Evolutionary conservation across 306 rosid species (phyloP).

Genomic region (Rosa rugosa): DNA sequence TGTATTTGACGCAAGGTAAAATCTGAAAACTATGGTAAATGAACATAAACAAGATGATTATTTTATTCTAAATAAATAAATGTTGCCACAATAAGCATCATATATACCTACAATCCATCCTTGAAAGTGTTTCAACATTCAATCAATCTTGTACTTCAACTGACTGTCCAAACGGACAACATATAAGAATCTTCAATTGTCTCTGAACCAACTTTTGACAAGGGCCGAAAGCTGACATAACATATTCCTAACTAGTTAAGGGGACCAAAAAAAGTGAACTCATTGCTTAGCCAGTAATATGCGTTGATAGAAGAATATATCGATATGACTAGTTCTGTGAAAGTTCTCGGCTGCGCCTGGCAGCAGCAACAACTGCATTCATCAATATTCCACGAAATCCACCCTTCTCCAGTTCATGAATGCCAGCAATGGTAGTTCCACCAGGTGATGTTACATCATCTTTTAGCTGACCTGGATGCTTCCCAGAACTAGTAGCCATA

Average conservation of each 20-base stretch:
- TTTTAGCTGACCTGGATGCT: slow-evolving; percentile 88
- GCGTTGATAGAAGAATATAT: not conserved
- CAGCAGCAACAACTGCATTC: slow-evolving; percentile 85
- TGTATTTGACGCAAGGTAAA: no score
- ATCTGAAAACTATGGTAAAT: no score
- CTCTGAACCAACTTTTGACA: not conserved
- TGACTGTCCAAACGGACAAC: no score
- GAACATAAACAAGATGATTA: no score
- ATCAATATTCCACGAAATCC: slow-evolving; percentile 89
- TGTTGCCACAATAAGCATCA: no score
- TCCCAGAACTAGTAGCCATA: slow-evolving; percentile 59
- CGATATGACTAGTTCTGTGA: slow-evolving; percentile 27
- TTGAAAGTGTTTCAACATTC: no score
- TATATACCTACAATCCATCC: no score
- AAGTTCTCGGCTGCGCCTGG: slow-evolving; percentile 73
- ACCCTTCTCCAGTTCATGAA: slow-evolving; percentile 87
- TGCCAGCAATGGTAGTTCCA: slow-evolving; percentile 83
- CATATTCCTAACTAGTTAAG: not conserved
- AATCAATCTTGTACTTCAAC: no score
- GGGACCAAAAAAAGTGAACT: not conserved
- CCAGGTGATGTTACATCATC: slow-evolving; percentile 88
- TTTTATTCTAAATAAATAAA: no score
- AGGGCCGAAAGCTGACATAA: not conserved
- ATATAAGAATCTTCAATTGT: not conserved
- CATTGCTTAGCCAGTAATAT: not conserved